A percentile compares a stretch with the other conserved stretches of the same genome.
Evolutionary conservation across 1,284 basidiomycete genomes (phyloP).

Genomic region (Rhodotorula sp.): DNA sequence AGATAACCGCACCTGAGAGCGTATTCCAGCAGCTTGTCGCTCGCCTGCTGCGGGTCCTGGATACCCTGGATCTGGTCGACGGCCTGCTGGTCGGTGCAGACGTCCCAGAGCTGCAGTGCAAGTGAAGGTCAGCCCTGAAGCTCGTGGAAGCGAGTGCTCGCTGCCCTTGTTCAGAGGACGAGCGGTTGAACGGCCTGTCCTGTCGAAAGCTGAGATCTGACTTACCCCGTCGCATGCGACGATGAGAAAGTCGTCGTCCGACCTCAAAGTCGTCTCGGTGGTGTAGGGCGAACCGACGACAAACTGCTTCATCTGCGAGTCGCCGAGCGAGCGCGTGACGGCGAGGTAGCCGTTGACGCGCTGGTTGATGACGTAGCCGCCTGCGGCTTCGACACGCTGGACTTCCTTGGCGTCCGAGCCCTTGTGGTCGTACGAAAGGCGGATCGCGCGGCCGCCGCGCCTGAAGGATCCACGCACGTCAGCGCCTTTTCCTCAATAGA

Average conservation of each 20-base stretch:
- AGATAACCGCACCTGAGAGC: slow-evolving; percentile 60
- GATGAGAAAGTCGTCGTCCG: slow-evolving; percentile 90
- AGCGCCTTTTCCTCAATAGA: fast-evolving
- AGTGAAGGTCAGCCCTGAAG: not conserved
- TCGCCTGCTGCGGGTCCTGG: slow-evolving; percentile 81
- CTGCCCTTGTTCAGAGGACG: not conserved
- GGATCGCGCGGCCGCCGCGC: slow-evolving; percentile 83
- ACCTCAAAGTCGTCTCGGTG: slow-evolving; percentile 82
- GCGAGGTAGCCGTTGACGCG: slow-evolving; percentile 74
- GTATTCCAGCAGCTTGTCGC: slow-evolving; percentile 73
- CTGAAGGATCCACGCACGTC: slow-evolving; percentile 10
- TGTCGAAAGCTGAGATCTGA: not conserved
- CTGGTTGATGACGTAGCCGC: slow-evolving; percentile 97
- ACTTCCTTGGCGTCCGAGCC: slow-evolving; percentile 96
- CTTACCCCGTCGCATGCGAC: slow-evolving; percentile 79
- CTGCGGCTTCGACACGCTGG: slow-evolving; percentile 94
- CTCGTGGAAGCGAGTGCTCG: no score
- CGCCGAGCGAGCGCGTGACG: slow-evolving; percentile 92
- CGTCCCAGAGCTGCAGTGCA: slow-evolving; percentile 75
- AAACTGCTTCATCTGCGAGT: slow-evolving; percentile 99
- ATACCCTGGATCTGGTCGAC: slow-evolving; percentile 70
- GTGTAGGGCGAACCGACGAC: slow-evolving; percentile 98
- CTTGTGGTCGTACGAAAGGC: slow-evolving; percentile 98
- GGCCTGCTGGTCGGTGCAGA: slow-evolving; percentile 86
- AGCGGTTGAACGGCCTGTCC: no score